Percentiles rank a stretch among this genome's conserved stretches.
Conservation (phyloP, 116 monocot genomes). For the Papilionanthe hybrid region DNA sequence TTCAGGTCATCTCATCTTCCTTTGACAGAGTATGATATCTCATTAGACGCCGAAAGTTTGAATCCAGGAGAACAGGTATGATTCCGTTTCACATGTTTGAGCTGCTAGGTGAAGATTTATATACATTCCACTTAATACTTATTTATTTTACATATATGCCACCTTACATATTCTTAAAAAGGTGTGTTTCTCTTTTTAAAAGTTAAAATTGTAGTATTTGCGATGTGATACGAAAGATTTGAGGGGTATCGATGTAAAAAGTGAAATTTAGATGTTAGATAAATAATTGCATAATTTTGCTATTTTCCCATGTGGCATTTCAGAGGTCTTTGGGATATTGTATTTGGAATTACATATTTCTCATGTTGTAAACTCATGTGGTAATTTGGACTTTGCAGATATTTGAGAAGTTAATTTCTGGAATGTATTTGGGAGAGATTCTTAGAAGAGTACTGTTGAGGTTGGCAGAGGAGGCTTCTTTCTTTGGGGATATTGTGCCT, state of each 20-base stretch:
- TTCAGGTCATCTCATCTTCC: slow-evolving; percentile 69
- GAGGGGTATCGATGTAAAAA: too few relatives aligned
- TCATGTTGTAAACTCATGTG: slow-evolving; percentile 4
- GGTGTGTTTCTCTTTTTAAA: too few relatives aligned
- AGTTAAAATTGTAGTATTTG: too few relatives aligned
- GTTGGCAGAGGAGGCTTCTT: slow-evolving; percentile 52
- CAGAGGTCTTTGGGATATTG: background rate
- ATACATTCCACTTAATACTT: too few relatives aligned
- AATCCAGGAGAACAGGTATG: slow-evolving; percentile 75
- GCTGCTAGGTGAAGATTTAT: background rate
- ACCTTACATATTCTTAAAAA: too few relatives aligned
- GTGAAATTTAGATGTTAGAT: too few relatives aligned
- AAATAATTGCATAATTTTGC: background rate
- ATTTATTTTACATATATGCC: too few relatives aligned
- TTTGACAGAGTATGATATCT: slow-evolving; percentile 57
- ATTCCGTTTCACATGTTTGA: background rate
- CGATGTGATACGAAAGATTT: too few relatives aligned
- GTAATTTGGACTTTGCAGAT: slow-evolving; percentile 11
- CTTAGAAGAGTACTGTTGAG: slow-evolving; percentile 49
- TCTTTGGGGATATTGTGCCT: slow-evolving; percentile 60
- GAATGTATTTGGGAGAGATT: slow-evolving; percentile 77
- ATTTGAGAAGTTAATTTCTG: slow-evolving; percentile 73
- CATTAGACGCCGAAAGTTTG: slow-evolving; percentile 62
- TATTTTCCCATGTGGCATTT: background rate
- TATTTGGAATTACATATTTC: background rate